A percentile compares a stretch with the other conserved stretches of the same genome.
These are phyloP conservation scores for Rhizopogon vinicolor DNA, from an alignment of 768 basidiomycete genomes.

Conservation along the genomic window DNA sequence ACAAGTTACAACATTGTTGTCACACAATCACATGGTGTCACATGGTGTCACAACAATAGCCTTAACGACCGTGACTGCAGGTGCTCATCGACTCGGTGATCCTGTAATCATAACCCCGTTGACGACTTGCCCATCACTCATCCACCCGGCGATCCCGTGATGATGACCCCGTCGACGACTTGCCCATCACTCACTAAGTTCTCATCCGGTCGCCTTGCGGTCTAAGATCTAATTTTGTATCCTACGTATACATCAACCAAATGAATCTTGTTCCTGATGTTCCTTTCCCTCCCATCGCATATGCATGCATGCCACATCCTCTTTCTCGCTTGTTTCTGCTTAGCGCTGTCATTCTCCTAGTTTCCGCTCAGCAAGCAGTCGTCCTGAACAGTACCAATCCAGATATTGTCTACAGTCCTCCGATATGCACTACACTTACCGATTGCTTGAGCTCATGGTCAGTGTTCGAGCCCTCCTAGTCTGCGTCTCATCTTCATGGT, in stretches of 20 bases:
- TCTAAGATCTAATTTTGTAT: neutral
- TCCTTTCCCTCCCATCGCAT: neutral
- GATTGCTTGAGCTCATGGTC: conserved; percentile 24
- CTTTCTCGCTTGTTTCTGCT: conserved; percentile 10
- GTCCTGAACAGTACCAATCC: conserved; percentile 15
- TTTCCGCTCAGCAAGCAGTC: conserved; percentile 17
- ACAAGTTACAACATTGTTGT: neutral
- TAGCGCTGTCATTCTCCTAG: conserved; percentile 1
- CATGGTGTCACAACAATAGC: neutral
- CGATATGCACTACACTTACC: conserved; percentile 11
- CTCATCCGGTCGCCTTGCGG: too few relatives aligned
- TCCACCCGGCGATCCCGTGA: too few relatives aligned
- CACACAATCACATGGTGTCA: neutral
- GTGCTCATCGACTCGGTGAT: too few relatives aligned
- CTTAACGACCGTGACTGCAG: too few relatives aligned
- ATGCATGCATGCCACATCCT: conserved; percentile 16
- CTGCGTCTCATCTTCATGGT: neutral
- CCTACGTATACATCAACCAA: neutral
- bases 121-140: too few relatives aligned
- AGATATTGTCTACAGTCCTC: conserved; percentile 24
- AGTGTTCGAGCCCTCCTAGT: neutral
- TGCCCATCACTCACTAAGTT: too few relatives aligned
- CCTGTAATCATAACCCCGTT: too few relatives aligned
- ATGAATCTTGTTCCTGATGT: neutral
- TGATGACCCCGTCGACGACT: too few relatives aligned